Percentiles rank a stretch among this genome's conserved stretches.
Conservation (phyloP, 2,329 filamentous ascomycete genomes). For the Chaetomiaceae sp. region DNA sequence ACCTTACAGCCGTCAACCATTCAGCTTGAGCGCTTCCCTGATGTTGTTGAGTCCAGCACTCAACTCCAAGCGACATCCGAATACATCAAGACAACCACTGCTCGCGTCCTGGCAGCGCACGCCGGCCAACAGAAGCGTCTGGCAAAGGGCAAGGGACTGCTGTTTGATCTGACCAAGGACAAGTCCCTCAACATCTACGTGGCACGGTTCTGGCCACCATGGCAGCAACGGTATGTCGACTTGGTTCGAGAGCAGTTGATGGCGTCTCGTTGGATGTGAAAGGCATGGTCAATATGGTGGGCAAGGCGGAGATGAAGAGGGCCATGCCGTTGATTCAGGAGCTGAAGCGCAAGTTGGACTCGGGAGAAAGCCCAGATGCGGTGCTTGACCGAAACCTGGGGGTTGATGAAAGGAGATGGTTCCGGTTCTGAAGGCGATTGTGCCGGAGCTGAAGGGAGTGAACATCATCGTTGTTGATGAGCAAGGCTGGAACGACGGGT, state of each 20-base stretch:
- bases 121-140: conserved; percentile 69
- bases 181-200: conserved; percentile 65
- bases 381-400: conserved; percentile 63
- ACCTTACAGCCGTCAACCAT: conserved; percentile 44
- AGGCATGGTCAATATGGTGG: conserved; percentile 65
- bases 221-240: conserved; percentile 81
- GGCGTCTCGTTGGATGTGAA: conserved; percentile 45
- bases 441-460: conserved; percentile 59
- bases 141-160: conserved; percentile 77
- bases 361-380: conserved; percentile 47
- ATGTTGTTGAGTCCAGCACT: conserved; percentile 54
- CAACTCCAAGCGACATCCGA: conserved; percentile 66
- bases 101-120: conserved; percentile 57
- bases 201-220: conserved; percentile 71
- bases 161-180: conserved; percentile 76
- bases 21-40: conserved; percentile 72
- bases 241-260: conserved; percentile 50
- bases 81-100: conserved; percentile 65
- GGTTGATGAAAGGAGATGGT: conserved; percentile 77
- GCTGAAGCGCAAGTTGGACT: conserved; percentile 60
- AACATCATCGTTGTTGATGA: background rate
- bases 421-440: conserved; percentile 68
- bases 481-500: background rate
- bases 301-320: conserved; percentile 83
- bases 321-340: conserved; percentile 88